Base-by-base conservation (phyloP, 139 green algal genomes). In the Chlorella vulgaris region DNA sequence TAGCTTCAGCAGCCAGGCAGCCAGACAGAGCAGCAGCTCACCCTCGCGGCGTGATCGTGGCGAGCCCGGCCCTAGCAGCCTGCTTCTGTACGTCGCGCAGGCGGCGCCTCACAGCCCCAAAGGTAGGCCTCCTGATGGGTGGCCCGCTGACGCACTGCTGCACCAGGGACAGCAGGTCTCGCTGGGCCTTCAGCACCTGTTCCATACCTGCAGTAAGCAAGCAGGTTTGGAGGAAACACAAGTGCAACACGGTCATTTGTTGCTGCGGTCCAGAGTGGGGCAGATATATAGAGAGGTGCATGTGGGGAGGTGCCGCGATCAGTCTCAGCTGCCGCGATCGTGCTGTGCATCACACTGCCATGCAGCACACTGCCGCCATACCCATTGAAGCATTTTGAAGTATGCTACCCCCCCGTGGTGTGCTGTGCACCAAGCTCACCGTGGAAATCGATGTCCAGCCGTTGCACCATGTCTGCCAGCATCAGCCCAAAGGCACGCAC, bases 401-500 rank as follows among this genome's bases (percentile, higher is more conserved):
- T n/a, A n/a, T n/a, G n/a, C n/a, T n/a, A n/a, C n/a, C n/a, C n/a
- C n/a, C n/a, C n/a, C n/a, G n/a, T n/a, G n/a, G n/a, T n/a, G n/a
- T n/a, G n/a, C n/a, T n/a, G n/a, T n/a, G n/a, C n/a, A n/a, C n/a
- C n/a, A n/a, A n/a, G n/a, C n/a, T 43, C 42, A 81, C 76, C 76
- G 22, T 81, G 42, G 78, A 87, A 87, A 2, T 29, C 69, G 22
- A 87, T 75, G 33, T 85, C 79, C 31, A 88, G 47, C 47, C 71
- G 61, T 43, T 78, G 58, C 55, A 88, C 51, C 78, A 88, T 62
- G 50, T 85, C 84, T 19, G 29, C 61, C 8, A 97, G 83, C 43
- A 97, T 71, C 21, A 97, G 85, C 0, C 92, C 93, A 78, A 87
- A 96, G 3, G 93, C 92, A 1, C 92, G 88, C 66, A 95, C 90